Evolutionary conservation across 371 early-diverging fungal species (phyloP), one percentile per base, ranked within the genome.

Genomic region (Fennellomyces sp.): DNA sequence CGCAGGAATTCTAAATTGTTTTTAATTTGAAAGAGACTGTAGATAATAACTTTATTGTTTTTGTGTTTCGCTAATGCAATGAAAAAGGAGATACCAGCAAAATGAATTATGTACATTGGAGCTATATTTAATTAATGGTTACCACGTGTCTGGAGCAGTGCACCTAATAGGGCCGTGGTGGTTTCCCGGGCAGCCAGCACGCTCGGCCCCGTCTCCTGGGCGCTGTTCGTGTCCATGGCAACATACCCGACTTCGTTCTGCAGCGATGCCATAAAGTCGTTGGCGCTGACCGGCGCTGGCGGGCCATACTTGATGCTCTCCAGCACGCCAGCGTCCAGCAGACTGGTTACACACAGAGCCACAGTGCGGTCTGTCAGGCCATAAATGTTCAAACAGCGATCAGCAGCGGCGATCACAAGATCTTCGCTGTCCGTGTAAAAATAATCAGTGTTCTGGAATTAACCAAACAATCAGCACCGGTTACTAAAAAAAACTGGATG

Each of bases 1-100:
- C 85, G 7, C 49, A 36, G 3, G 26, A 36, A 38, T 21, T 47
- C 12, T 21, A 47, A n/a, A 47, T 47, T 11, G n/a, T n/a, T n/a
- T n/a, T n/a, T n/a, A n/a, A n/a, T n/a, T n/a, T n/a, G n/a, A 45
- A 45, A 5, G 23, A 23, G 3, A 42, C 17, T 21, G 25, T 15
- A 5, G 17, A 39, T 39, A 10, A 5, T 45, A 5, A 6, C 21
- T 8, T 45, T 23, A 23, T 45, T 12, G 2, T 21, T 21, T 21
- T 23, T 23, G 21, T 45, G n/a, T n/a, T n/a, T n/a, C n/a, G n/a
- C n/a, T n/a, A n/a, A n/a, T n/a, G n/a, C n/a, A n/a, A n/a, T n/a
- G n/a, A n/a, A n/a, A 28, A 17, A n/a, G 35, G 19, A 28, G 17
- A 52, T 26, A 45, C 28, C 31, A 19, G n/a, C 27, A 56, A n/a